These are phyloP conservation scores for Aspergillus olivimuriae DNA, from an alignment of 495 filamentous ascomycete species.

Conservation along the genomic window DNA sequence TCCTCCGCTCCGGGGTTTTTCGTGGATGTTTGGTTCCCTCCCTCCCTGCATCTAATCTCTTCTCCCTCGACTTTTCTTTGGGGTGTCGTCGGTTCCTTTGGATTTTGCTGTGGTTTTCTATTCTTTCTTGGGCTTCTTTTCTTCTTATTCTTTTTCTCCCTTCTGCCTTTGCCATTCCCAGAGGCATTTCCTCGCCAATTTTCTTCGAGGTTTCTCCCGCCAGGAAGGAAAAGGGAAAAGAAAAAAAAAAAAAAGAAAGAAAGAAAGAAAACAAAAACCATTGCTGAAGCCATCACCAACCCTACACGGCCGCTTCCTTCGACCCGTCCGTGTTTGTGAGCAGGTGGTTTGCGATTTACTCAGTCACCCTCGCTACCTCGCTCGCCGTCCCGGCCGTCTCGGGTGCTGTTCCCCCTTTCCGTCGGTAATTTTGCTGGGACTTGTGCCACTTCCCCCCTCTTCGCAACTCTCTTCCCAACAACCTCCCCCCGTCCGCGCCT, in stretches of 20 bases:
- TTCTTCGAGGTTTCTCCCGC: slow-evolving; percentile 11
- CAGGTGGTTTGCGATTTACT: slow-evolving; percentile 16
- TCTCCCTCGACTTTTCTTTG: slow-evolving; percentile 4
- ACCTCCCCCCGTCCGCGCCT: slow-evolving; percentile 1
- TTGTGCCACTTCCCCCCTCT: slow-evolving; percentile 12
- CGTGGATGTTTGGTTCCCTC: slow-evolving; percentile 13
- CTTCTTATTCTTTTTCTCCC: slow-evolving; percentile 7
- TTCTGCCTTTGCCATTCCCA: slow-evolving; percentile 10
- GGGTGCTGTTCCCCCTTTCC: slow-evolving; percentile 16
- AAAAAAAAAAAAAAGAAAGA: slow-evolving; percentile 14
- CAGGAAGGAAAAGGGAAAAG: slow-evolving; percentile 13
- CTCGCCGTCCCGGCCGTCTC: slow-evolving; percentile 13
- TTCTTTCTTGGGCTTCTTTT: slow-evolving; percentile 3
- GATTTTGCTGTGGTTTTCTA: slow-evolving; percentile 5
- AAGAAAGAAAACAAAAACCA: slow-evolving; percentile 12
- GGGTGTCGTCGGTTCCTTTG: slow-evolving; percentile 4
- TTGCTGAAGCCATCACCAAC: slow-evolving; percentile 8
- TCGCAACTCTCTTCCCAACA: slow-evolving; percentile 10
- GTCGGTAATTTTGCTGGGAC: slow-evolving; percentile 16
- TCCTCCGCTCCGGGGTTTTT: slow-evolving; percentile 13
- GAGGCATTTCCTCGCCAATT: background rate
- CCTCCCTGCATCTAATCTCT: background rate
- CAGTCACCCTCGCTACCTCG: slow-evolving; percentile 4
- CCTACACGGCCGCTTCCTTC: slow-evolving; percentile 19
- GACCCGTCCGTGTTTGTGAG: slow-evolving; percentile 12